These are phyloP conservation scores for Rhynchospora pubera DNA, from an alignment of 176 grass and related monocot genomes.

Conservation along the genomic window DNA sequence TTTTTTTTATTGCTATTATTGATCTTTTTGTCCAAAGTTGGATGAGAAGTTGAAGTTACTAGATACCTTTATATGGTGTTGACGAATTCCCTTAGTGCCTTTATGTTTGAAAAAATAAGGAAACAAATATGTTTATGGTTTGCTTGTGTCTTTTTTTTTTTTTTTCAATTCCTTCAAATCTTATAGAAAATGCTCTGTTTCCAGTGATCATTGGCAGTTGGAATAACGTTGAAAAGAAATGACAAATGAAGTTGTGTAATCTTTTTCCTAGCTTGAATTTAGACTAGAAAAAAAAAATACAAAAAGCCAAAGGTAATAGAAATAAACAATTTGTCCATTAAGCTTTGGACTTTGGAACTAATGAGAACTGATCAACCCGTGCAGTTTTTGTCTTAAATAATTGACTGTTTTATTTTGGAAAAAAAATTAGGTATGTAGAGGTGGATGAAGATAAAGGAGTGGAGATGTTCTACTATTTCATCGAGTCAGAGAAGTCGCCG, in stretches of 20 bases:
- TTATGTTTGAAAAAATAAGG: background rate
- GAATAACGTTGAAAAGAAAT: background rate
- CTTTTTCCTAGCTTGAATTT: background rate
- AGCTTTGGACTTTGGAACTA: background rate
- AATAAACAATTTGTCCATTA: background rate
- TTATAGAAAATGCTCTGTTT: background rate
- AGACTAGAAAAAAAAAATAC: background rate
- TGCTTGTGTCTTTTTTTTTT: background rate
- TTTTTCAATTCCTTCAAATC: background rate
- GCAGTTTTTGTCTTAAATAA: background rate
- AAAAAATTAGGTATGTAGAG: conserved; percentile 39
- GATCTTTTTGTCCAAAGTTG: background rate
- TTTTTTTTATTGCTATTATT: background rate
- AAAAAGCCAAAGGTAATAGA: background rate
- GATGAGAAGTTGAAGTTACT: background rate
- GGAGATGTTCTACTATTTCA: conserved; percentile 63
- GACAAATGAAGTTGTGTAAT: background rate
- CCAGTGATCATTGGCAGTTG: background rate
- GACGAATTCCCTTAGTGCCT: background rate
- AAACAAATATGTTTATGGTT: background rate
- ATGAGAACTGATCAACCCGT: background rate
- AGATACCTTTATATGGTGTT: background rate
- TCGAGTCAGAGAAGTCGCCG: conserved; percentile 44
- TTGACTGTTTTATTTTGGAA: background rate
- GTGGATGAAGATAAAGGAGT: conserved; percentile 41